phyloP scores from a whole-genome alignment of 768 basidiomycete genomes.

The Lactarius pseudohatsudake region DNA sequence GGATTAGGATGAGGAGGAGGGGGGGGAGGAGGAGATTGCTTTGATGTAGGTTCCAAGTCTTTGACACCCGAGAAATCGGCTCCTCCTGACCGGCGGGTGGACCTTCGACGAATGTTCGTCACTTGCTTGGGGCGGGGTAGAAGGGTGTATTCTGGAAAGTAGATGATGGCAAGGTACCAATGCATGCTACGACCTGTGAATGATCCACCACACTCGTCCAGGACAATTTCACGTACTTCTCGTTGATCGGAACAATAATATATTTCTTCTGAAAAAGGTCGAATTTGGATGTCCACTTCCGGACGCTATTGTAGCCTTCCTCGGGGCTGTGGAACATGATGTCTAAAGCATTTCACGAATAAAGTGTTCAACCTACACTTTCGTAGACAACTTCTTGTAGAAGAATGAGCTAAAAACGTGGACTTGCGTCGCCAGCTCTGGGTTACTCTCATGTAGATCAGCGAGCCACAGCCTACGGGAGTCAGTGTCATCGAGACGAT shows the following conservation, averaged over 20 bases:
- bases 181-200: constrained; percentile 61
- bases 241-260: constrained; percentile 94
- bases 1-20: constrained; percentile 10
- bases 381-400: constrained; percentile 87
- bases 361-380: constrained; percentile 44
- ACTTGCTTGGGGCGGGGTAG: constrained; percentile 43
- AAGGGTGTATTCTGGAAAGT: constrained; percentile 66
- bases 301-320: constrained; percentile 79
- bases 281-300: constrained; percentile 91
- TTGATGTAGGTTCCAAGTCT: not conserved
- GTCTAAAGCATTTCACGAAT: not conserved
- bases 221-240: constrained; percentile 58
- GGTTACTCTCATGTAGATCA: constrained; percentile 52
- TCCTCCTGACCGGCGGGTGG: constrained; percentile 19
- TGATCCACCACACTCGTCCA: not conserved
- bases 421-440: constrained; percentile 66
- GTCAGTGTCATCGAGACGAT: constrained; percentile 9
- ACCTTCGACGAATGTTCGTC: constrained; percentile 15
- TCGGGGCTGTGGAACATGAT: constrained; percentile 39
- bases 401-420: constrained; percentile 98
- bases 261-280: constrained; percentile 91
- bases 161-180: constrained; percentile 97
- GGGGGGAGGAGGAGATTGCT: constrained; percentile 8
- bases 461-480: constrained; percentile 64
- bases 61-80: constrained; percentile 5